Evolutionary conservation across 345 rosid species (phyloP), one percentile per base, ranked within the genome.

Genomic region (Lagerstroemia speciosa): DNA sequence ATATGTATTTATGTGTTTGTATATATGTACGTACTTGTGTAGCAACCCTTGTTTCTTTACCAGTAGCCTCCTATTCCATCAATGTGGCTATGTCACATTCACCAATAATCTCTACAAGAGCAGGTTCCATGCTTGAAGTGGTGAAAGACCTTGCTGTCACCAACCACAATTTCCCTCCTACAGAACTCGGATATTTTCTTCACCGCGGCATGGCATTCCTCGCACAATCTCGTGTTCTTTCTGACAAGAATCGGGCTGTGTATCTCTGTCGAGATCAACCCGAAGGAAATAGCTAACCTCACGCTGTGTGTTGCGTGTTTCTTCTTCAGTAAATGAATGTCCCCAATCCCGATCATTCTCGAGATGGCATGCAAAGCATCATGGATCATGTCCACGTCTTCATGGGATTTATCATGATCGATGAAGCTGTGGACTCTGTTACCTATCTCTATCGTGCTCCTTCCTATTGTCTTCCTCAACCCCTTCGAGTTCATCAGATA

Each of bases 211-310:
- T 91, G 95, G 78, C 95, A 89, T 69, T 78, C 77, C 72, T 83
- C 78, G 19, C 96, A 91, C 66, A 89, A 84, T 81, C 97, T 82
- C 2, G 77, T 84, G 81, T 79, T 91, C 69, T 80, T 84, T 69
- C 83, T 83, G 40, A 87, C 81, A 55, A 79, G 66, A 71, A 89
- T 78, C 26, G 83, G 79, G 3, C 72, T 75, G 40, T 86, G 87
- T 5, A 80, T 34, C n/a, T 68, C 68, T 5, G 89, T 78, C 9
- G 91, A 86, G 62, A 85, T 82, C 82, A 91, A 71, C 48, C 91
- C 92, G 27, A 75, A 78, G 74, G 82, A 81, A 62, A 80, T 77
- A 6, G 91, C 95, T n/a, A 84, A 73, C 71, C 83, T 87, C 11
- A 83, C 79, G 8, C 87, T 77, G 74, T 91, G 97, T 65, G 79